Conservation (phyloP, 2,329 filamentous ascomycete species). For the Coniella vitis region DNA sequence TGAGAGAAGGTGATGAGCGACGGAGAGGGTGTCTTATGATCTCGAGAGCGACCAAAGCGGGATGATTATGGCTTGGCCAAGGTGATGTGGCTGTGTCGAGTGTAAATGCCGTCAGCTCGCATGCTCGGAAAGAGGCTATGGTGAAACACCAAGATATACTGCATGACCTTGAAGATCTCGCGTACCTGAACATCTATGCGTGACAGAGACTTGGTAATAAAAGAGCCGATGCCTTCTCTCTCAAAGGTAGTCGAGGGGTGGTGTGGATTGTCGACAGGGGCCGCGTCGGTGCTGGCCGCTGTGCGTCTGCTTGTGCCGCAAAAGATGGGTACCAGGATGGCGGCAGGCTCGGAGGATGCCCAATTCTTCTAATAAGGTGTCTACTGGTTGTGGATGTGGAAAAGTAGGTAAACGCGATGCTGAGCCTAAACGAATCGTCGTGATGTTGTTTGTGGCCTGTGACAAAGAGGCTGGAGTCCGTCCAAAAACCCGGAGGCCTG, state of each 20-base stretch:
- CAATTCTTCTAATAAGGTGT: not conserved
- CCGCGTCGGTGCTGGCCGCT: not conserved
- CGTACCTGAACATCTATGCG: not conserved
- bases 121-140: conserved; percentile 2
- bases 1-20: not conserved
- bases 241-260: not conserved
- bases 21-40: not conserved
- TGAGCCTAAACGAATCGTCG: not conserved
- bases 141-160: conserved; percentile 8
- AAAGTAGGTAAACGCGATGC: not conserved
- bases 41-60: not conserved
- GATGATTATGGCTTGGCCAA: not conserved
- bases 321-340: conserved; percentile 1
- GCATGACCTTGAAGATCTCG: too few relatives aligned
- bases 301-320: conserved; percentile 3
- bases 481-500: not conserved
- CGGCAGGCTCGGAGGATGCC: not conserved
- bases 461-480: not conserved
- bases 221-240: not conserved
- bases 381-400: not conserved
- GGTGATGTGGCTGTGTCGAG: conserved; percentile 12
- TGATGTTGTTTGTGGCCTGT: not conserved
- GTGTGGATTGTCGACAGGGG: not conserved
- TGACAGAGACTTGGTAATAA: not conserved
- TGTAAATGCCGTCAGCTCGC: conserved; percentile 6